A percentile compares a stretch with the other conserved stretches of the same genome.
phyloP scores from a whole-genome alignment of 2,329 filamentous ascomycete species.

The Colletotrichum sp. region DNA sequence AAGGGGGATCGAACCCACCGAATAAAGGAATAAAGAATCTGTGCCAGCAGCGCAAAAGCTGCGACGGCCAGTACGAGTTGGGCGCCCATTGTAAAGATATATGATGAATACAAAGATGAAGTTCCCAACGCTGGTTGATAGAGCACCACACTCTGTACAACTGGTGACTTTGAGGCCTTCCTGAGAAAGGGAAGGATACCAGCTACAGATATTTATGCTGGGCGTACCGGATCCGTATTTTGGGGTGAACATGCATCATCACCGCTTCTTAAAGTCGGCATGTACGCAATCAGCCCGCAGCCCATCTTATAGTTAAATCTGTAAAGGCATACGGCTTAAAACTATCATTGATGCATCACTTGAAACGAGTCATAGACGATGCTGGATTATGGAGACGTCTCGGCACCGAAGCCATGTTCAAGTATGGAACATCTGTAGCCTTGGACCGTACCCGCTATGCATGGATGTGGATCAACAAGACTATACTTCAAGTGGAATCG shows the following conservation, averaged over 20 bases:
- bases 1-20: slow-evolving; percentile 24
- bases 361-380: background rate
- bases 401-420: background rate
- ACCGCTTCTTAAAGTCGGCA: background rate
- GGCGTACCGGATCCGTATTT: background rate
- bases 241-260: background rate
- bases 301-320: background rate
- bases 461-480: background rate
- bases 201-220: background rate
- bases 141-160: background rate
- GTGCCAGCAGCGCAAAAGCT: background rate
- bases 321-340: background rate
- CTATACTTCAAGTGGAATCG: background rate
- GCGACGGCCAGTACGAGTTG: background rate
- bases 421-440: background rate
- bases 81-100: background rate
- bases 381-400: background rate
- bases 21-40: background rate
- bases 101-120: background rate
- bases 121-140: background rate
- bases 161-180: background rate
- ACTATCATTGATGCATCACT: background rate
- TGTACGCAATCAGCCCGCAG: background rate
- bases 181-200: background rate
- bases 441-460: background rate